phyloP scores from a whole-genome alignment of 208 protist species.

The Strigomonas culicis region DNA sequence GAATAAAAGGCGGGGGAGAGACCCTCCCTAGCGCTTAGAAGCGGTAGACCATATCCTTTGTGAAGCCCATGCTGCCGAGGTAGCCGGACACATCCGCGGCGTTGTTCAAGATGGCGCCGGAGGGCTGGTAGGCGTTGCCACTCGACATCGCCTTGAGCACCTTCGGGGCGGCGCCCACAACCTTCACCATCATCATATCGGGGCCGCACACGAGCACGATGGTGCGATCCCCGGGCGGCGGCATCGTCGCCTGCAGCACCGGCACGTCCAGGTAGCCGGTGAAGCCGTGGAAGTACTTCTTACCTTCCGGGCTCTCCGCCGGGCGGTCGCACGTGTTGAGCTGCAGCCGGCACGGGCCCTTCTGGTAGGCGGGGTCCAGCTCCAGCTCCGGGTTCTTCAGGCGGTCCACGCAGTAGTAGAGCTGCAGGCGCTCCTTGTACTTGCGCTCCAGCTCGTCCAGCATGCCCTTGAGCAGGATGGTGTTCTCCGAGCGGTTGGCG shows the following conservation, averaged over 20 bases:
- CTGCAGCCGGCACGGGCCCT: constrained; percentile 19
- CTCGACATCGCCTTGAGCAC: constrained; percentile 72
- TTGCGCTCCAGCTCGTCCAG: constrained; percentile 66
- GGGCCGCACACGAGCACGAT: constrained; percentile 87
- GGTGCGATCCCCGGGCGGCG: constrained; percentile 57
- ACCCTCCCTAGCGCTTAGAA: constrained; percentile 45
- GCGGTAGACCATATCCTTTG: constrained; percentile 83
- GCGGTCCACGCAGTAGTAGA: constrained; percentile 87
- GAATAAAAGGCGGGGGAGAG: not conserved
- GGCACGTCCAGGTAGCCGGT: constrained; percentile 69
- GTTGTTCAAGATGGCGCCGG: constrained; percentile 74
- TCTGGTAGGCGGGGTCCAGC: constrained; percentile 38
- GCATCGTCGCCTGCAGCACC: constrained; percentile 76
- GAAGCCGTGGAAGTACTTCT: constrained; percentile 74
- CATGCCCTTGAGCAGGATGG: constrained; percentile 90
- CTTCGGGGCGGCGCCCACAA: constrained; percentile 50
- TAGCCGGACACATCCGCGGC: constrained; percentile 68
- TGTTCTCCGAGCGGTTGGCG: constrained; percentile 89
- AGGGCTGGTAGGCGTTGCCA: constrained; percentile 72
- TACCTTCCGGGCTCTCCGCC: constrained; percentile 30
- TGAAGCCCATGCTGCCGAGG: constrained; percentile 67
- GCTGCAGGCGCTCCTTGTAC: constrained; percentile 69
- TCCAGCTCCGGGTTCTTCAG: constrained; percentile 51
- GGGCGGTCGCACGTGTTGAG: constrained; percentile 39
- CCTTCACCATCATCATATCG: constrained; percentile 77